Evolutionary conservation across 371 early-diverging fungal genomes (phyloP), one percentile per base, ranked within the genome.

Genomic region (Apophysomyces sp.): DNA sequence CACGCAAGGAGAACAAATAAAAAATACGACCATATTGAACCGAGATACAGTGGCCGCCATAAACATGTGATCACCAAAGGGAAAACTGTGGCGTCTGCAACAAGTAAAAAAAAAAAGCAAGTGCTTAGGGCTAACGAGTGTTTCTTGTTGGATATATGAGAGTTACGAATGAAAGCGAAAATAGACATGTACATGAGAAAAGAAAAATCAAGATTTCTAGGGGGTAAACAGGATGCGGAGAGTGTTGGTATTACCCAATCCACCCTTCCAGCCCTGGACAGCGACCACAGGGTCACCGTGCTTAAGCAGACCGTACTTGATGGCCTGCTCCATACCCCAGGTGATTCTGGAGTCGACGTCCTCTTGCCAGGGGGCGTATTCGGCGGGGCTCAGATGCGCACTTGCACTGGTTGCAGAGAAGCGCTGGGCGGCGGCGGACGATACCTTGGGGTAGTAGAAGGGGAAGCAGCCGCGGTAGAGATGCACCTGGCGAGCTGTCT

Each of bases 401-500:
- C 59, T 55, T 24, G 66, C 62, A 3, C 39, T 31, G 34, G 67
- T 57, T 4, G 70, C 55, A 52, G 64, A 61, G 30, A 62, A 52
- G 18, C 58, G 53, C 24, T 66, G 74, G 24, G 72, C 65, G 58
- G 61, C 57, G 15, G 66, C 79, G 21, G 67, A 66, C 53, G 82
- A 79, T 41, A 85, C 77, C 53, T 82, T 83, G 4, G 78, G 76
- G 76, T 96, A 96, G 67, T 86, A 68, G 80, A 93, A 95, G 16
- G 98, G 95, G 61, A 94, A 94, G 68, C 95, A 88, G 15, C 98
- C 98, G 60, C 97, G 90, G 52, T 89, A 89, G 36, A 95, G 75
- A 61, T 92, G 93, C 39, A 93, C 77, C 61, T 94, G 92, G 62
- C 97, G 89, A 16, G 98, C 95, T n/a, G 93, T 92, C 60, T 85